Evolutionary conservation across 2,329 filamentous ascomycete genomes (phyloP).

Genomic region (Aspergillus intermedius): DNA sequence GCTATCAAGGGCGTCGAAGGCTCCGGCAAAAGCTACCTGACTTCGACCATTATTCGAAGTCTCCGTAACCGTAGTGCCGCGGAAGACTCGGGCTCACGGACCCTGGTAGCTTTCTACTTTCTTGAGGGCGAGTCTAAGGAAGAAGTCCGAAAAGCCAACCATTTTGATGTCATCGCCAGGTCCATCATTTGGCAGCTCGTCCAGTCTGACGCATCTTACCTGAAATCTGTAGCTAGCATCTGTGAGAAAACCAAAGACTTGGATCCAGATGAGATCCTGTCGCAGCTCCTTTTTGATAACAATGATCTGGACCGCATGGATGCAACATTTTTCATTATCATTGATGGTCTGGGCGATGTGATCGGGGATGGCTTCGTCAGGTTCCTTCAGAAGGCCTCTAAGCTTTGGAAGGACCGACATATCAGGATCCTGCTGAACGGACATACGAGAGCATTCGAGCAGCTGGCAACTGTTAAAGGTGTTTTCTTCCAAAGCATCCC

Average conservation of each 20-base stretch:
- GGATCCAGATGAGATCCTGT: slow-evolving; percentile 11
- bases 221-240: slow-evolving; percentile 12
- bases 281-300: slow-evolving; percentile 8
- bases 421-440: slow-evolving; percentile 18
- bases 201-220: slow-evolving; percentile 10
- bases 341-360: slow-evolving; percentile 47
- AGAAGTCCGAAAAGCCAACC: slow-evolving; percentile 6
- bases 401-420: slow-evolving; percentile 2
- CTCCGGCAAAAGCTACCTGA: slow-evolving; percentile 12
- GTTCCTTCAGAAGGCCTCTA: slow-evolving; percentile 11
- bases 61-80: slow-evolving; percentile 7
- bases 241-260: slow-evolving; percentile 8
- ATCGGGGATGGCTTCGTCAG: slow-evolving; percentile 13
- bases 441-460: slow-evolving; percentile 13
- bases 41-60: slow-evolving; percentile 10
- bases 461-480: slow-evolving; percentile 7
- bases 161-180: slow-evolving; percentile 11
- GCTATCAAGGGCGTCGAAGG: slow-evolving; percentile 12
- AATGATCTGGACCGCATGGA: slow-evolving; percentile 12
- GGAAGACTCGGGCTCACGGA: slow-evolving; percentile 7
- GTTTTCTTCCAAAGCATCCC: slow-evolving; percentile 8
- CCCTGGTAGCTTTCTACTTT: slow-evolving; percentile 11
- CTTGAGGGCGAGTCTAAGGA: slow-evolving; percentile 14
- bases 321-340: slow-evolving; percentile 33
- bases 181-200: slow-evolving; percentile 14